Base-by-base conservation (phyloP, 148 eudicot species). In the Bassia scoparia region DNA sequence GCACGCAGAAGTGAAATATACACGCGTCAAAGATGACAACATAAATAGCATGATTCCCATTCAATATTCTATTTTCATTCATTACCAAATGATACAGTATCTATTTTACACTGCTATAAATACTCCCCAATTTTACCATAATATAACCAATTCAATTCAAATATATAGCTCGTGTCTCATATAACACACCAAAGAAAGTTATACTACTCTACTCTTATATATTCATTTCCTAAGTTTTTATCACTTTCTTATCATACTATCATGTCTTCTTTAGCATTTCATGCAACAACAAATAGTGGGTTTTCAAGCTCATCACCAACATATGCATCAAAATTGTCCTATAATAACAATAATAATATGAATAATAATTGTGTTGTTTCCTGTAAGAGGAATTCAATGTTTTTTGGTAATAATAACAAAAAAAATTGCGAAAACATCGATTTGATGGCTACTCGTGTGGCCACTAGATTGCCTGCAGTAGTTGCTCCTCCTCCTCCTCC, bases 371-470 rank as follows among this genome's bases (percentile, higher is more conserved):
- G 49, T 56, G 37, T 14, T n/a, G 31, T 35, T 49, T 2, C 3
- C 41, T 59, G 21, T 24, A 59, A 61, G 24, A 70, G 26, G 20
- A 30, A 18, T 17, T 46, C 61, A 43, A 18, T 75, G 52, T 67
- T 74, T 26, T 37, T 59, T 43, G 70, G 58, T 14, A 66, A 24
- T 66, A 63, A 60, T 41, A 61, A 69, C 8, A 59, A 30, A 9
- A 24, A 17, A 20, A 76, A 71, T 18, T 58, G 29, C 58, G 75
- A 72, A 31, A 31, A 50, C 21, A 56, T 31, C 11, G 44, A 62
- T 49, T 29, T 79, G 23, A 63, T 41, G 33, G 69, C 76, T 26
- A 37, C 78, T 18, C 83, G 76, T 37, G 83, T 91, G 29, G 96
- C 90, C 13, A 83, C 82, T 37, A 77, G 73, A 76, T 77, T 75